These are phyloP conservation scores for Boletus sp. DNA, from an alignment of 768 basidiomycete genomes.

Conservation along the genomic window DNA sequence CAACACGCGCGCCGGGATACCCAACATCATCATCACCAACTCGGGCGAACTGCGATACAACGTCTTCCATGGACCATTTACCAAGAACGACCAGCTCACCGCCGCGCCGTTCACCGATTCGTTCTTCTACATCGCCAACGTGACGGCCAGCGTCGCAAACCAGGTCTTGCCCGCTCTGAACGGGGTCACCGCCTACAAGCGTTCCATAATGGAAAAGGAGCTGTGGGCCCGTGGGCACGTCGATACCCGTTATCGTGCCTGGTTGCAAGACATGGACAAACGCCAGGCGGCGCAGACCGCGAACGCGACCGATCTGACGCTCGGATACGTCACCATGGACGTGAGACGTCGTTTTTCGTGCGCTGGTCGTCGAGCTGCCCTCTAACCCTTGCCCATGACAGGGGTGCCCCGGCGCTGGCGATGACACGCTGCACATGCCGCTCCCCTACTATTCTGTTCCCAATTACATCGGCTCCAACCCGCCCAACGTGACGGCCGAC, in stretches of 20 bases:
- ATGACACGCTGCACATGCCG: constrained; percentile 66
- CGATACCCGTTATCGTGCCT: background rate
- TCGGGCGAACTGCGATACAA: constrained; percentile 67
- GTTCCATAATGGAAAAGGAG: background rate
- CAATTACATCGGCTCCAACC: constrained; percentile 55
- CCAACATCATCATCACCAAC: constrained; percentile 65
- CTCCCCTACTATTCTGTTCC: constrained; percentile 55
- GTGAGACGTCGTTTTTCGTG: background rate
- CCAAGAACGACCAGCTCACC: constrained; percentile 78
- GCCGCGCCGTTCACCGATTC: constrained; percentile 65
- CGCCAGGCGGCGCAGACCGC: constrained; percentile 24
- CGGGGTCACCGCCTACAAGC: constrained; percentile 26
- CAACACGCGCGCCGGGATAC: constrained; percentile 58
- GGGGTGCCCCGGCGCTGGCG: constrained; percentile 74
- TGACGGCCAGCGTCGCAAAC: constrained; percentile 50
- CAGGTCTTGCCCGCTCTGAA: constrained; percentile 56
- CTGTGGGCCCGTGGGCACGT: background rate
- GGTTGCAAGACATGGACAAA: background rate
- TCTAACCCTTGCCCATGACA: constrained; percentile 16
- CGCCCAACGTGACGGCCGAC: constrained; percentile 48
- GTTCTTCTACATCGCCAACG: constrained; percentile 60
- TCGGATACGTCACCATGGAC: background rate
- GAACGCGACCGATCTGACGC: constrained; percentile 35
- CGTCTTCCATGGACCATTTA: constrained; percentile 67
- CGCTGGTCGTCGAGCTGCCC: background rate